phyloP scores from a whole-genome alignment of 768 basidiomycete species.

The Cyclocybe aegerita region DNA sequence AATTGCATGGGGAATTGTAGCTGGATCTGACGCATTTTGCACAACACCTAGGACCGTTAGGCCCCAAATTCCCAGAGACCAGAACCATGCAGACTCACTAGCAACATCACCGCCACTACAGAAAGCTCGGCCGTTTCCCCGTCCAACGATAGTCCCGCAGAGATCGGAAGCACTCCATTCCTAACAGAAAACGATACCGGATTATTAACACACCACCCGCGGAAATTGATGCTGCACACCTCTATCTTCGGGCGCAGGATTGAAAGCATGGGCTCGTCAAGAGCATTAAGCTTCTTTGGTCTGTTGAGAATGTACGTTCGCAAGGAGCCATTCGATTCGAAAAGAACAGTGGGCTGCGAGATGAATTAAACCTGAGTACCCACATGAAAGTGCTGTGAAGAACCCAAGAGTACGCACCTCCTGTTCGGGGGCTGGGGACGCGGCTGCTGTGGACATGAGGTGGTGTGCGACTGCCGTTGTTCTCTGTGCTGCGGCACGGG shows the following conservation, averaged over 20 bases:
- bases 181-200: conserved; percentile 34
- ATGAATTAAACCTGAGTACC: conserved; percentile 14
- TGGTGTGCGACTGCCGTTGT: conserved; percentile 47
- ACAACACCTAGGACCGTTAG: conserved; percentile 49
- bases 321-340: conserved; percentile 62
- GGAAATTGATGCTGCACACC: conserved; percentile 36
- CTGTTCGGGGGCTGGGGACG: conserved; percentile 15
- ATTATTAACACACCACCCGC: conserved; percentile 6
- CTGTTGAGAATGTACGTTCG: conserved; percentile 82
- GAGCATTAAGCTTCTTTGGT: conserved; percentile 76
- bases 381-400: conserved; percentile 8
- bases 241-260: conserved; percentile 72
- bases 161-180: conserved; percentile 75
- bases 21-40: conserved; percentile 43
- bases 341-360: conserved; percentile 54
- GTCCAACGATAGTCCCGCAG: conserved; percentile 70
- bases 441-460: conserved; percentile 42
- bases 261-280: conserved; percentile 77
- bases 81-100: conserved; percentile 48
- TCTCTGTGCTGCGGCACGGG: conserved; percentile 35
- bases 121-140: conserved; percentile 75
- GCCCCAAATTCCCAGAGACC: background rate
- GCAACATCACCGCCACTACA: conserved; percentile 96
- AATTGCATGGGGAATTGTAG: conserved; percentile 62
- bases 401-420: conserved; percentile 32